Evolutionary conservation across 1,284 basidiomycete genomes (phyloP).

Genomic region (Pisolithus thermaeus): DNA sequence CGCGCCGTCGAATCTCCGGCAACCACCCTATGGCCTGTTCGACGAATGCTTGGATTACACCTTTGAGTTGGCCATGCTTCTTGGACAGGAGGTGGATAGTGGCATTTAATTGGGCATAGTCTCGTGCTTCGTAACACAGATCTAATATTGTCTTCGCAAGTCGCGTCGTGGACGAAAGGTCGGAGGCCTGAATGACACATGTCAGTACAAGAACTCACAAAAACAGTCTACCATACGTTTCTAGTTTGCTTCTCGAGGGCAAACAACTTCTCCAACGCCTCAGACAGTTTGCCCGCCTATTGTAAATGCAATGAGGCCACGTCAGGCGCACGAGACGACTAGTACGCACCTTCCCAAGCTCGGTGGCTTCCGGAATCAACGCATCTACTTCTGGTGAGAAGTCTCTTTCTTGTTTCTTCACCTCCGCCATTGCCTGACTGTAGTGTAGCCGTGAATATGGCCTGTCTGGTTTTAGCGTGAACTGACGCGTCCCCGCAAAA

Average conservation of each 20-base stretch:
- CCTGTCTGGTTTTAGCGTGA: constrained; percentile 32
- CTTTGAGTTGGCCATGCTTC: constrained; percentile 97
- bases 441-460: constrained; percentile 31
- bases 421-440: constrained; percentile 59
- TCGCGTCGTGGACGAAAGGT: constrained; percentile 85
- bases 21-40: constrained; percentile 81
- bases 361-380: constrained; percentile 50
- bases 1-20: constrained; percentile 61
- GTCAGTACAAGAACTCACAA: constrained; percentile 8
- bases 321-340: background rate
- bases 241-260: constrained; percentile 93
- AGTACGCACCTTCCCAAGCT: constrained; percentile 47
- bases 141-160: constrained; percentile 73
- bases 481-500: constrained; percentile 63
- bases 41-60: constrained; percentile 85
- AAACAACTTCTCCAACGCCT: constrained; percentile 87
- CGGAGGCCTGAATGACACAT: constrained; percentile 66
- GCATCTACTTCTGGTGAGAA: constrained; percentile 66
- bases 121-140: constrained; percentile 66
- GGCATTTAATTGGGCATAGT: constrained; percentile 68
- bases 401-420: constrained; percentile 76
- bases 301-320: constrained; percentile 2
- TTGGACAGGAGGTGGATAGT: constrained; percentile 78
- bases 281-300: constrained; percentile 73
- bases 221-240: constrained; percentile 57